Base-by-base conservation (phyloP, 2,329 filamentous ascomycete genomes). In the Cadophora sp. region DNA sequence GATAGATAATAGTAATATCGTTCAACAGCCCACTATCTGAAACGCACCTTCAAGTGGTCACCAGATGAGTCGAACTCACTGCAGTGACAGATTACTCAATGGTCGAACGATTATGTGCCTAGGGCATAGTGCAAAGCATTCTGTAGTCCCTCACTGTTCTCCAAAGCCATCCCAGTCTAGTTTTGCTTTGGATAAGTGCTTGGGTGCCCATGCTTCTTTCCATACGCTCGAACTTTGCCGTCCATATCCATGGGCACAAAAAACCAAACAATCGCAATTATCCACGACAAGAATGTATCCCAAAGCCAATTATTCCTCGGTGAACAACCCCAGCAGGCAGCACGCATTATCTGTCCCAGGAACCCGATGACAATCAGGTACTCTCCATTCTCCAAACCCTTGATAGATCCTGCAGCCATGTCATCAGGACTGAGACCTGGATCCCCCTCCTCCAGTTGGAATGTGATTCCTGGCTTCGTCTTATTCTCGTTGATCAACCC, bases 361-460 rank as follows among this genome's bases (percentile, higher is more conserved):
- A 90, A 88, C 68, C 89, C 91, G 12, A 94, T 92, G 0, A 92
- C 91, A 55, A 97, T 87, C 75, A 93, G 85, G 79, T 92, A 95
- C 27, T 96, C 84, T 0, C 95, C 96, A 43, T 82, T 88, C 79
- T 98, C 94, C 55, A 99, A 81, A 0, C 91, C 92, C 53, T 81
- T 81, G 62, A 99, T 89, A 0, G 92, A 84, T 9, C 83, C 83
- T 4, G 81, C 80, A 1, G 96, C 96, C 16, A 97, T 93, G 68
- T 91, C 86, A 5, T 96, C 90, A 5, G 93, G 92, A 0, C 86
- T 90, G 79, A 97, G 92, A 58, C 89, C 85, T 16, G 90, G 91
- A 78, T 99, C 96, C n/a, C 87, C 86, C 73, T 92, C 89, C 80
- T 98, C 96, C 56, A 98, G 81, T 63, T 90, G 84, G 73, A 89